Base-by-base conservation (phyloP, 495 filamentous ascomycete genomes). In the Terfezia claveryi region DNA sequence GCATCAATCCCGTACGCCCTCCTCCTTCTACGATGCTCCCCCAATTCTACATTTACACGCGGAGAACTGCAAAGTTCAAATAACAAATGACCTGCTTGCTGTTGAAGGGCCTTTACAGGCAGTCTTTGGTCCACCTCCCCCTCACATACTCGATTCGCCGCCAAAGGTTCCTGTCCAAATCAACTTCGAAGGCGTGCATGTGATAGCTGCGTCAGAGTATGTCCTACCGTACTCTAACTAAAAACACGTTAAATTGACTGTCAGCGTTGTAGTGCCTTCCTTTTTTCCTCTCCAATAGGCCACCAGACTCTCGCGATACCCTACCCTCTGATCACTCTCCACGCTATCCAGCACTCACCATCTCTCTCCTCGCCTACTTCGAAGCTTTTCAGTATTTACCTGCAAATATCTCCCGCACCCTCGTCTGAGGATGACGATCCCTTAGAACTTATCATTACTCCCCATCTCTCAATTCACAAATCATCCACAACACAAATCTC, bases 261-360 rank as follows among this genome's bases (percentile, higher is more conserved):
- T 7, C 27, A 32, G 27, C 27, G 27, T 7, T 32, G 27, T 32
- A 32, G 27, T 32, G 27, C 27, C 27, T 32, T 32, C 27, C 27
- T 32, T 32, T 32, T 32, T 2, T 32, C 27, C 37, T 44, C 11
- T 23, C 50, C 16, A 37, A 53, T 37, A 46, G 10, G 46, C 10
- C 55, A 53, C 56, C 92, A 86, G 52, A 80, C 80, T 68, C 72
- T 94, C 57, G 76, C 79, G 41, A 87, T 98, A 56, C 83, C 87
- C 12, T 98, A 94, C 71, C 86, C 83, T 4, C 69, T 79, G 37
- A 86, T 98, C 64, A 83, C 81, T 36, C 78, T 96, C 10, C 91
- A 98, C 68, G 91, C 88, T 9, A 77, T 87, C 67, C 82, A 87
- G 67, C 76, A 76, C 54, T 67, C 76, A 57, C 70, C 68, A 20